Conservation (phyloP, 2,329 filamentous ascomycete genomes). For the Fusarium agapanthi region DNA sequence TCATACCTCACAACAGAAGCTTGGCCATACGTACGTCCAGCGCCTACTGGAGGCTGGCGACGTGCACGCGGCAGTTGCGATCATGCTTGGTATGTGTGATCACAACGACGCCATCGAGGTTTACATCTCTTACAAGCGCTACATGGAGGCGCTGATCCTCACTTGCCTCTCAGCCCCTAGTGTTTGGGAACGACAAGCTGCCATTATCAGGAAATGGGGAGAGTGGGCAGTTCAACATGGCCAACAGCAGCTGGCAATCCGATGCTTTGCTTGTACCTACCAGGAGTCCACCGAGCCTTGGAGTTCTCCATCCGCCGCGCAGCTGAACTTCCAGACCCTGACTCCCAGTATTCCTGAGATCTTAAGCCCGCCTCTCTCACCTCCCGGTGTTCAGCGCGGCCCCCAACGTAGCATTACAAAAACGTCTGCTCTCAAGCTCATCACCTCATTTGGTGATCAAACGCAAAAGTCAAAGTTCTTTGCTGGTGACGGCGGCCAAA, state of each 20-base stretch:
- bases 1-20: conserved; percentile 80
- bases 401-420: conserved; percentile 75
- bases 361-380: conserved; percentile 77
- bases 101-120: conserved; percentile 95
- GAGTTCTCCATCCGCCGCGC: conserved; percentile 81
- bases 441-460: conserved; percentile 83
- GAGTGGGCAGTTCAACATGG: conserved; percentile 88
- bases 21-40: conserved; percentile 90
- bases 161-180: conserved; percentile 82
- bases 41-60: conserved; percentile 89
- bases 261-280: conserved; percentile 92
- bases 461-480: conserved; percentile 72
- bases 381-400: conserved; percentile 69
- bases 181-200: conserved; percentile 91
- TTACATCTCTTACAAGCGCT: conserved; percentile 89
- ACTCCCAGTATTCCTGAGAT: conserved; percentile 66
- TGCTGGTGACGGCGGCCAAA: conserved; percentile 66
- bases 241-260: conserved; percentile 90
- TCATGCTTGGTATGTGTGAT: conserved; percentile 91
- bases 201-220: conserved; percentile 92
- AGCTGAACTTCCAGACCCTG: conserved; percentile 64
- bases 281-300: conserved; percentile 86
- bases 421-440: conserved; percentile 85
- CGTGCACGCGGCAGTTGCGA: conserved; percentile 88
- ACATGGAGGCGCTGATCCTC: conserved; percentile 91